Conservation (phyloP, 352 stramenopile genomes). For the Phytophthora cactorum region DNA sequence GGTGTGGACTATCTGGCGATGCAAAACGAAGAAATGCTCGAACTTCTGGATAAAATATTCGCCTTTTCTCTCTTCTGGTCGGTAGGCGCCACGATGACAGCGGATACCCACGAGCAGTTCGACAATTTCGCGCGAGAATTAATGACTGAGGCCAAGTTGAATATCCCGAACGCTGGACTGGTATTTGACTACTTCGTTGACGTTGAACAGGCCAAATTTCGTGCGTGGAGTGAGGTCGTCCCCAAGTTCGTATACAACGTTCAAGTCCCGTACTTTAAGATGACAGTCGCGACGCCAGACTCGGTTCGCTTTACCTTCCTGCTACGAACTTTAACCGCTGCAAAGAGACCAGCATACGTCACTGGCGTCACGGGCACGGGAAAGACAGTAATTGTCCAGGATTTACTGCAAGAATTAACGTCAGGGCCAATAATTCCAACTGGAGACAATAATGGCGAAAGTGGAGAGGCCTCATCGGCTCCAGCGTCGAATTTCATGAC, state of each 20-base stretch:
- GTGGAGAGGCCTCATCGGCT: conserved; percentile 23
- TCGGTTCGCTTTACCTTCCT: conserved; percentile 77
- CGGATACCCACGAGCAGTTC: conserved; percentile 76
- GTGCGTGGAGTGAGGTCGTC: conserved; percentile 66
- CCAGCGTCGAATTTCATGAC: conserved; percentile 66
- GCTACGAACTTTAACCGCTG: conserved; percentile 54
- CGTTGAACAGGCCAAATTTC: conserved; percentile 50
- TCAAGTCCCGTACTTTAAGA: conserved; percentile 75
- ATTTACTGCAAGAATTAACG: conserved; percentile 67
- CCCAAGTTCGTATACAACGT: conserved; percentile 73
- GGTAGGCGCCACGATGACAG: conserved; percentile 85
- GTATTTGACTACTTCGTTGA: conserved; percentile 92
- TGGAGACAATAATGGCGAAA: conserved; percentile 27
- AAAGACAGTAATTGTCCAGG: conserved; percentile 91
- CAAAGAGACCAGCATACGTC: conserved; percentile 86
- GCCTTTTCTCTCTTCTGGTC: conserved; percentile 93
- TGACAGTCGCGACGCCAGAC: conserved; percentile 80
- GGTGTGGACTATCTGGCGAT: conserved; percentile 31
- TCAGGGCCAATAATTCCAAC: conserved; percentile 19
- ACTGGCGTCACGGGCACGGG: conserved; percentile 90
- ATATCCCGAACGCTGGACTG: conserved; percentile 60
- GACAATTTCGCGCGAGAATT: conserved; percentile 80
- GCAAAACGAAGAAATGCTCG: conserved; percentile 51
- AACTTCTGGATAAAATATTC: conserved; percentile 83
- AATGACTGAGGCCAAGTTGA: conserved; percentile 56